These are phyloP conservation scores for Suillus brevipes DNA, from an alignment of 768 basidiomycete species.

Conservation along the genomic window DNA sequence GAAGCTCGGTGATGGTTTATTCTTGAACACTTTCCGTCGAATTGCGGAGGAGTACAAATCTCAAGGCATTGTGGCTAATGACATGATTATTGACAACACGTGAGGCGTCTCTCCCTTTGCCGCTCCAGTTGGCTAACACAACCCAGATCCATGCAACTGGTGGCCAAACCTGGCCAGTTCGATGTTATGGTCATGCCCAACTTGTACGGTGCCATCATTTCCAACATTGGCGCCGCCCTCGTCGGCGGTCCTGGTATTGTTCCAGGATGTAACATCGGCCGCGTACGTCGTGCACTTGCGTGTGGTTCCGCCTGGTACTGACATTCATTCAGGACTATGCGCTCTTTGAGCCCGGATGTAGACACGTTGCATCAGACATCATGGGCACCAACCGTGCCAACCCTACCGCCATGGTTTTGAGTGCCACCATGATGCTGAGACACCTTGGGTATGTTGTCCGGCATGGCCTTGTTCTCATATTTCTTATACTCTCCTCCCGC, in stretches of 20 bases:
- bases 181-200: slow-evolving; percentile 99
- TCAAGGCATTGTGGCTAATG: slow-evolving; percentile 87
- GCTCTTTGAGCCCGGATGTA: slow-evolving; percentile 97
- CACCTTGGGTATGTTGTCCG: slow-evolving; percentile 76
- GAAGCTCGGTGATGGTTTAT: slow-evolving; percentile 99
- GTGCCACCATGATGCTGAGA: slow-evolving; percentile 96
- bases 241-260: slow-evolving; percentile 98
- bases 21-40: slow-evolving; percentile 96
- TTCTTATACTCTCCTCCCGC: slow-evolving; percentile 19
- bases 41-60: slow-evolving; percentile 96
- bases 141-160: slow-evolving; percentile 95
- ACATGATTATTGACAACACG: slow-evolving; percentile 99
- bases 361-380: slow-evolving; percentile 92
- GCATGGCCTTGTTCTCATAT: slow-evolving; percentile 19
- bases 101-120: slow-evolving; percentile 35
- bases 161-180: slow-evolving; percentile 92
- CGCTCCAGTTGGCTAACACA: background rate
- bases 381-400: slow-evolving; percentile 97
- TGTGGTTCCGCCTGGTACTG: slow-evolving; percentile 8
- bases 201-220: slow-evolving; percentile 94
- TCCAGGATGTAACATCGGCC: slow-evolving; percentile 96
- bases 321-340: slow-evolving; percentile 75
- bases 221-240: slow-evolving; percentile 97
- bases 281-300: slow-evolving; percentile 48
- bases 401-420: slow-evolving; percentile 96